Evolutionary conservation across 345 rosid genomes (phyloP).

Genomic region (Linum trigynum): DNA sequence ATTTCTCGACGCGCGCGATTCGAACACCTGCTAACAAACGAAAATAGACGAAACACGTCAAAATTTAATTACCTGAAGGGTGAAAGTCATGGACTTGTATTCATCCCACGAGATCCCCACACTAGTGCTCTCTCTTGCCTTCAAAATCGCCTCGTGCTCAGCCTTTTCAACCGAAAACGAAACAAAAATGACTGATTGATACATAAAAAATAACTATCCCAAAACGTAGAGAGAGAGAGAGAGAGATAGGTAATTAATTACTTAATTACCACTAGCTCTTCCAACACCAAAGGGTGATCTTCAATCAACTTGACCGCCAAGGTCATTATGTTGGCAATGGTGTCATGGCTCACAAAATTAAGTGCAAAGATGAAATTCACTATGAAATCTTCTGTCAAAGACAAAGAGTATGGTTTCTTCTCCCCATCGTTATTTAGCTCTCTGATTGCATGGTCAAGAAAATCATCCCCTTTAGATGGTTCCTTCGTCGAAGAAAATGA

Average conservation of each 20-base stretch:
- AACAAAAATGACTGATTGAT: no score
- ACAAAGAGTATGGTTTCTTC: background rate
- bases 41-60: background rate
- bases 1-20: no score
- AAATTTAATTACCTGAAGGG: constrained; percentile 18
- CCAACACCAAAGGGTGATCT: constrained; percentile 21
- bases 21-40: background rate
- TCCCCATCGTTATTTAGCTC: constrained; percentile 19
- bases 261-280: constrained; percentile 25
- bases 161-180: constrained; percentile 15
- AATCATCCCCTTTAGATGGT: constrained; percentile 12
- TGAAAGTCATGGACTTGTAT: constrained; percentile 31
- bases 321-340: constrained; percentile 8
- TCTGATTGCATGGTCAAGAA: constrained; percentile 15
- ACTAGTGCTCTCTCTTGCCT: constrained; percentile 11
- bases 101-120: constrained; percentile 32
- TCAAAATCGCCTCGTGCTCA: constrained; percentile 23
- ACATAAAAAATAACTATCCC: background rate
- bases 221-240: no score
- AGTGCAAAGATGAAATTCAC: constrained; percentile 11
- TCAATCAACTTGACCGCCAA: constrained; percentile 20
- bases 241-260: background rate
- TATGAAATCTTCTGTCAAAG: constrained; percentile 21
- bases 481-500: no score
- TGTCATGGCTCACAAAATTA: constrained; percentile 16